Base-by-base conservation (phyloP, 1,284 basidiomycete genomes). In the Cryptococcus neoformans region DNA sequence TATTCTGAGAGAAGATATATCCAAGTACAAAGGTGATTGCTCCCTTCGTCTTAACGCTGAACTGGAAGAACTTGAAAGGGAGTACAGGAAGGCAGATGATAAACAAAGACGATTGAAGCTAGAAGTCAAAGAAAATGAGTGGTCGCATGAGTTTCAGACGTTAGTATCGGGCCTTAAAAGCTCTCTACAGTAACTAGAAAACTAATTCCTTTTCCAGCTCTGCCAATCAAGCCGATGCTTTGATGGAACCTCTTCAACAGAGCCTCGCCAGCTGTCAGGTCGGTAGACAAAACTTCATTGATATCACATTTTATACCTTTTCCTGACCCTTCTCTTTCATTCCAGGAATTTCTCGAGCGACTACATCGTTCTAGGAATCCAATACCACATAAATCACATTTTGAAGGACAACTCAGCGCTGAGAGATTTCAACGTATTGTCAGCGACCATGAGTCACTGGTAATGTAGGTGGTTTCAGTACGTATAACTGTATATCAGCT, bases 191-290 rank as follows among this genome's bases (percentile, higher is more conserved):
- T 11, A 35, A 14, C 16, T 4, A 1, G 4, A 28, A 28, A 28
- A 28, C 28, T 44, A 36, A 9, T 14, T 44, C 14, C 39, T 35
- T 5, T n/a, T 16, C 34, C 41, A 77, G 74, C 3, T 68, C 75
- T 0, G 74, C 73, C 11, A 87, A 90, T 61, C 93, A 97, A 75
- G 92, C 92, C 38, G 89, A 94, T 70, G 90, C 89, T 35, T 95
- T 98, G 92, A 94, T 98, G 91, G 85, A 87, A 35, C 92, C 90
- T 68, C 77, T 98, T 62, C 90, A 96, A 79, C 95, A 92, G 73
- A 73, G 67, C 44, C 46, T 69, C 42, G 47, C 37, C 9, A 69
- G 68, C 12, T 67, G 69, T 37, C 57, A 57, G 12, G 72, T 72
- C 17, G 16, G 12, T 11, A 11, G 28, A 16, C 38, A 21, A n/a